Percentiles rank a stretch among this genome's conserved stretches.
Evolutionary conservation across 1,139 yeast species (phyloP).

Genomic region (Eremothecium cymbalariae): DNA sequence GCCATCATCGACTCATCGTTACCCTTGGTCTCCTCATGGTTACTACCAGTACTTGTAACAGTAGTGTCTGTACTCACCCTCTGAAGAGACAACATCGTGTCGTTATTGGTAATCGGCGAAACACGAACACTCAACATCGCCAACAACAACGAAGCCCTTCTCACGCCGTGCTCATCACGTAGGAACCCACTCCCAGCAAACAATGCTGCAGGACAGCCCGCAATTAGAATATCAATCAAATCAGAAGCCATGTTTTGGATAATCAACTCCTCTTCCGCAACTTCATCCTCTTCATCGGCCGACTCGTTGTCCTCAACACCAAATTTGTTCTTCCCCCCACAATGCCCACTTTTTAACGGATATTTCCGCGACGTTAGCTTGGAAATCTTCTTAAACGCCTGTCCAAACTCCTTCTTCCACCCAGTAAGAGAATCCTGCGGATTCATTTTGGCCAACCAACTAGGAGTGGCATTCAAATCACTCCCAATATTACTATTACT

Average conservation of each 20-base stretch:
- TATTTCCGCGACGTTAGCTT: slow-evolving; percentile 15
- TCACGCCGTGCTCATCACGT: slow-evolving; percentile 68
- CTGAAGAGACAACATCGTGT: slow-evolving; percentile 8
- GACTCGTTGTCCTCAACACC: slow-evolving; percentile 6
- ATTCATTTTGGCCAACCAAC: slow-evolving; percentile 7
- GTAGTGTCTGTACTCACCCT: slow-evolving; percentile 5
- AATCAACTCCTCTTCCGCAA: slow-evolving; percentile 17
- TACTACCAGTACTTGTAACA: slow-evolving; percentile 12
- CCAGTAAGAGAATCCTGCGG: slow-evolving; percentile 18
- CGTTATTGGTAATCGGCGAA: slow-evolving; percentile 34
- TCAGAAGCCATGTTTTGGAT: slow-evolving; percentile 48
- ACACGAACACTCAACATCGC: slow-evolving; percentile 64
- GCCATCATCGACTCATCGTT: slow-evolving; percentile 37
- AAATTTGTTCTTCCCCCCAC: slow-evolving; percentile 1
- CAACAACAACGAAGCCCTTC: slow-evolving; percentile 73
- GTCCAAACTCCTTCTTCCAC: slow-evolving; percentile 28
- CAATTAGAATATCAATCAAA: slow-evolving; percentile 52
- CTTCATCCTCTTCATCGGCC: slow-evolving; percentile 5
- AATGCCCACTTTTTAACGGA: slow-evolving; percentile 4
- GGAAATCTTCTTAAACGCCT: slow-evolving; percentile 26
- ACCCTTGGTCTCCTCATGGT: slow-evolving; percentile 10
- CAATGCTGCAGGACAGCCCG: slow-evolving; percentile 77
- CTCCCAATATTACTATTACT: slow-evolving; percentile 21
- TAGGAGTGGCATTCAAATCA: slow-evolving; percentile 38
- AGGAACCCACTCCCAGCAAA: slow-evolving; percentile 68